Base-by-base conservation (phyloP, 371 early-diverging fungal species). In the Amoeboaphelidium occidentale region DNA sequence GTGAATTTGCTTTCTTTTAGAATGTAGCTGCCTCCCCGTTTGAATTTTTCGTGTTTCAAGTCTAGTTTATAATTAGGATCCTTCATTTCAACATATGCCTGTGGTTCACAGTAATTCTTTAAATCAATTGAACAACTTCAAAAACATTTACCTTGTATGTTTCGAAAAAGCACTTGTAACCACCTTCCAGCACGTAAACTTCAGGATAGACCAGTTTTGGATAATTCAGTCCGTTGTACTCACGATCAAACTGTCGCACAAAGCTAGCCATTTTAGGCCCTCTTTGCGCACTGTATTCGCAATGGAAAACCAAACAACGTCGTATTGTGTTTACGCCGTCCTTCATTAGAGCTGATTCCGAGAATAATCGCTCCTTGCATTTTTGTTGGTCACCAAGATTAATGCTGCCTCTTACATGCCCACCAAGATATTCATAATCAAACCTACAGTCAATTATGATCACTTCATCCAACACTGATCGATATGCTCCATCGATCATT, bases 181-280 rank as follows among this genome's bases (percentile, higher is more conserved):
- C 92, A 20, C 89, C 89, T 47, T 80, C 59, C 51, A 91, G 68
- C n/a, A 91, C 73, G 62, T 86, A 91, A 43, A 91, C 63, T 50
- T 89, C 79, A 2, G 92, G 88, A 59, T 78, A 84, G 48, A 66
- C 62, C 46, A 91, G 60, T 3, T 67, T 55, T 13, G 90, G 90
- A 62, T 89, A 89, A 25, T 61, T 56, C n/a, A 57, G 52, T 32
- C 62, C 52, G 56, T 84, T 84, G 52, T 64, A 54, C 25, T 69
- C 63, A 47, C 89, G 73, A 60, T 91, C 92, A 49, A 69, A 64
- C 39, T 71, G 74, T 50, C 92, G 66, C 25, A 91, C 58, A 49
- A 69, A 67, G 28, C 65, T 63, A 0, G 86, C 88, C 78, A 91
- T 75, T 46, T 67, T 65, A 0, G 92, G 92, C 1, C 77, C 92